A percentile compares a stretch with the other conserved stretches of the same genome.
phyloP scores from a whole-genome alignment of 2,329 filamentous ascomycete genomes.

The Neurospora crassa region DNA sequence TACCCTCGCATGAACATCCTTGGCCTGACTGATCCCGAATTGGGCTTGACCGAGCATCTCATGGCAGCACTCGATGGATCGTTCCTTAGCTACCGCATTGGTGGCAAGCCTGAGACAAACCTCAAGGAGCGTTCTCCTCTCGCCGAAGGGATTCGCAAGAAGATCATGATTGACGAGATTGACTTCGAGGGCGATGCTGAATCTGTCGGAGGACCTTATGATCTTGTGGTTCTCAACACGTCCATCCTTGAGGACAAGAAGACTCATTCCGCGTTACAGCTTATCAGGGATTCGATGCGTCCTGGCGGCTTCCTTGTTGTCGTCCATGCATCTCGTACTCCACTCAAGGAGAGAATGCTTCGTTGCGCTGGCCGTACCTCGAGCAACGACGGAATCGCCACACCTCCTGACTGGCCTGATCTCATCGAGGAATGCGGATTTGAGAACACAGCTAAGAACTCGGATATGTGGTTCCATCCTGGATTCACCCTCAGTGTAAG shows the following conservation, averaged over 20 bases:
- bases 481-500: constrained; percentile 29
- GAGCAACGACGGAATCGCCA: constrained; percentile 4
- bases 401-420: constrained; percentile 25
- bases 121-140: constrained; percentile 11
- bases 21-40: constrained; percentile 23
- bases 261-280: constrained; percentile 8
- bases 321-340: constrained; percentile 16
- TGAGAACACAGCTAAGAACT: constrained; percentile 19
- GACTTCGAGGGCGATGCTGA: constrained; percentile 13
- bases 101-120: constrained; percentile 12
- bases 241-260: constrained; percentile 13
- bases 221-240: constrained; percentile 20
- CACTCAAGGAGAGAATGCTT: constrained; percentile 14
- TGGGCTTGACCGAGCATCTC: constrained; percentile 23
- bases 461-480: constrained; percentile 22
- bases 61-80: constrained; percentile 22
- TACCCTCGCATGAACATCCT: constrained; percentile 31
- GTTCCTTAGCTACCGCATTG: constrained; percentile 24
- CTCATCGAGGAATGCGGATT: constrained; percentile 27
- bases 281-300: constrained; percentile 17
- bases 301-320: constrained; percentile 25
- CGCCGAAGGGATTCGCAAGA: constrained; percentile 8
- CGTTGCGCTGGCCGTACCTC: constrained; percentile 2
- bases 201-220: constrained; percentile 14
- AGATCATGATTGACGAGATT: constrained; percentile 13